Evolutionary conservation across 1,139 yeast genomes (phyloP), one percentile per base, ranked within the genome.

Genomic region (Arxiozyma slooffiae): DNA sequence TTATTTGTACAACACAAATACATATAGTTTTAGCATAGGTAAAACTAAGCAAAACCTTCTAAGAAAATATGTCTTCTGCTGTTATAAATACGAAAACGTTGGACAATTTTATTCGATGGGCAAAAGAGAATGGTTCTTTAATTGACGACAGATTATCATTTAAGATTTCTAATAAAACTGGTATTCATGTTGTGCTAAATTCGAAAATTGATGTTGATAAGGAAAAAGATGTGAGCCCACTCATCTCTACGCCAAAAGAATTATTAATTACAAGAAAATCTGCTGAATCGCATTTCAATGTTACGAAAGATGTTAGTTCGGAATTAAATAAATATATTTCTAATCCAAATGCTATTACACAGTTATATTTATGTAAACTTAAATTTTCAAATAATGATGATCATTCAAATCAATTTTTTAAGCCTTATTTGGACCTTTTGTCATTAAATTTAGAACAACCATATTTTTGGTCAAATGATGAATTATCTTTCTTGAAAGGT

Each of bases 381-480:
- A 71, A 65, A 49, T 71, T 68, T 53, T 68, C 64, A 46, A 23
- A 53, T 1, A 39, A 53, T 1, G 58, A 57, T 7, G 8, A 18
- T 5, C n/a, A 23, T 3, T 60, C 67, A 1, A 21, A 39, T 8
- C 50, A 59, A 4, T 67, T 66, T 51, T 75, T 61, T 58, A 51
- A 62, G 45, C 78, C 82, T 0, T 89, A 86, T 60, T 62, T 87
- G 37, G 65, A 71, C 26, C 63, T 76, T n/a, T 71, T 88, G 24
- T 95, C 96, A 0, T 55, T 63, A 1, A 69, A 72, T 16, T 73
- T 79, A 26, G 74, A 74, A 38, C 73, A 82, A 6, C 94, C 95
- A 1, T 76, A 79, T 50, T 78, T 78, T 52, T 87, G 90, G 87
- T 66, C 68, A 17, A 65, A 73, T 0, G 68, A 68, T 6, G 85